Evolutionary conservation across 495 filamentous ascomycete genomes (phyloP).

Genomic region (Collariella sp.): DNA sequence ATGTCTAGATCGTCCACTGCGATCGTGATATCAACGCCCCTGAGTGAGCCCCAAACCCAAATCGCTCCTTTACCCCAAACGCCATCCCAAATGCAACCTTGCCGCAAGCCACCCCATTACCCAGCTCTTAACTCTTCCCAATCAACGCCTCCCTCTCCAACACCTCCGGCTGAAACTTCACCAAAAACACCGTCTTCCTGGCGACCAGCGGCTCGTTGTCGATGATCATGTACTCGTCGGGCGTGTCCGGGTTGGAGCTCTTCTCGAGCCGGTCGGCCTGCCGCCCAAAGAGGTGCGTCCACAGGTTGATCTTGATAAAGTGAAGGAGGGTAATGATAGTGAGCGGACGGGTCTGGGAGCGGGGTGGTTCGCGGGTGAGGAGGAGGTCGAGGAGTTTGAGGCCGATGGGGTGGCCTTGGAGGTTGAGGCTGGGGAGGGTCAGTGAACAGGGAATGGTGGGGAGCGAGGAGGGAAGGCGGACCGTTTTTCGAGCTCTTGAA

Average conservation of each 20-base stretch:
- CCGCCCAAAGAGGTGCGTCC: constrained; percentile 84
- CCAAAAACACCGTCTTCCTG: constrained; percentile 86
- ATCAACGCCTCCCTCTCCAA: constrained; percentile 77
- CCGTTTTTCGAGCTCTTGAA: constrained; percentile 89
- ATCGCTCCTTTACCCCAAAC: constrained; percentile 9
- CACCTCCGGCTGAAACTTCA: constrained; percentile 80
- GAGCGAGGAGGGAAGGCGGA: constrained; percentile 28
- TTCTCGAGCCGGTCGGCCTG: constrained; percentile 89
- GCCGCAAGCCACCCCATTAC: not conserved
- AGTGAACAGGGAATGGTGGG: not conserved
- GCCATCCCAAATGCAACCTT: constrained; percentile 19
- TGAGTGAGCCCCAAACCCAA: not conserved
- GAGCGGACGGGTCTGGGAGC: constrained; percentile 65
- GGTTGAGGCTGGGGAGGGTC: constrained; percentile 60
- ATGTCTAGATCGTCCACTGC: not conserved
- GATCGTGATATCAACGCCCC: not conserved
- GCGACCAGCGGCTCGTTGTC: constrained; percentile 97
- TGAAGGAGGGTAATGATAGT: constrained; percentile 88
- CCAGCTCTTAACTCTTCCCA: constrained; percentile 27
- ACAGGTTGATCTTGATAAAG: constrained; percentile 84
- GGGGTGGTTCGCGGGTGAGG: constrained; percentile 64
- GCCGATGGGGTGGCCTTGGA: constrained; percentile 90
- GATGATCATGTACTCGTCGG: constrained; percentile 95
- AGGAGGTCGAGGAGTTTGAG: constrained; percentile 92
- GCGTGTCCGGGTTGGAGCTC: constrained; percentile 64